Evolutionary conservation across 148 eudicot species (phyloP).

Genomic region (Heliosperma pusillum): DNA sequence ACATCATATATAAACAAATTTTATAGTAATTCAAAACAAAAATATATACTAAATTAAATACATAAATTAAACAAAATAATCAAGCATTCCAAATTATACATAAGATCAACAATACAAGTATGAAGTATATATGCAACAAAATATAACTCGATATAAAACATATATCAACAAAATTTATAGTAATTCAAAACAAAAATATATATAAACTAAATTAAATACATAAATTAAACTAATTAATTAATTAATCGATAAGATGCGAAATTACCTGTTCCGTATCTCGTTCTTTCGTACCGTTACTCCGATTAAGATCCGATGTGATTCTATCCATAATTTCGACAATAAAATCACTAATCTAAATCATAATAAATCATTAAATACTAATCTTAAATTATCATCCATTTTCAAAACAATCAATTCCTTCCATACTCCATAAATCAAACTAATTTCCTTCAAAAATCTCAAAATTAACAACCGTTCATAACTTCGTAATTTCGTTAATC

Average conservation of each 20-base stretch:
- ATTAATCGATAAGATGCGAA: background rate
- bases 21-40: too few relatives aligned
- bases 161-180: background rate
- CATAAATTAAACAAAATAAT: background rate
- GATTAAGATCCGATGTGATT: slow-evolving; percentile 55
- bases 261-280: slow-evolving; percentile 75
- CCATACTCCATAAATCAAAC: slow-evolving; percentile 46
- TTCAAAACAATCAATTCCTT: slow-evolving; percentile 34
- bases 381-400: slow-evolving; percentile 30
- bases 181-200: background rate
- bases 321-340: slow-evolving; percentile 28
- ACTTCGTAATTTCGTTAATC: slow-evolving; percentile 12
- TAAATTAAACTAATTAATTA: background rate
- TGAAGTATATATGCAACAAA: too few relatives aligned
- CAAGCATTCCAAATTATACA: slow-evolving; percentile 1
- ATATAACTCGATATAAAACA: background rate
- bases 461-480: background rate
- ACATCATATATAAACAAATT: too few relatives aligned
- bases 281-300: slow-evolving; percentile 55
- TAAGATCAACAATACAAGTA: background rate
- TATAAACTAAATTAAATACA: background rate
- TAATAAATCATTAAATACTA: background rate
- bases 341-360: slow-evolving; percentile 11
- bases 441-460: slow-evolving; percentile 6
- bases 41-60: background rate